Percentiles rank a stretch among this genome's conserved stretches.
phyloP scores from a whole-genome alignment of 2,329 filamentous ascomycete genomes.

The Neonectria sp. region DNA sequence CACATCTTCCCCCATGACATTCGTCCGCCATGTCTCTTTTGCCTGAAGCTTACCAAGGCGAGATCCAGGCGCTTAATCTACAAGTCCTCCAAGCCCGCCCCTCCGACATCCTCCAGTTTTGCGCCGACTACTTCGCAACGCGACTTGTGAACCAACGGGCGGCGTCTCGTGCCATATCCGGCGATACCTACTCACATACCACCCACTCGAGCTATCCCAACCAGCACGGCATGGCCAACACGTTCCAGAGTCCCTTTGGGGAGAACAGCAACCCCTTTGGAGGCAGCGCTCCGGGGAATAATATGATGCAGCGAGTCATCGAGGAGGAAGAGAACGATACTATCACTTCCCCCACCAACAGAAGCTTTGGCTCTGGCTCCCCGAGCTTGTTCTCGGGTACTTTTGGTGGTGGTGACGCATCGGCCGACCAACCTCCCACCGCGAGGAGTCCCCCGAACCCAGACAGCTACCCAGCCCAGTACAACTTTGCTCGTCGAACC shows the following conservation, averaged over 20 bases:
- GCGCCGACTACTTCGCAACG: conserved; percentile 76
- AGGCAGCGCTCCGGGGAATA: conserved; percentile 36
- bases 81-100: conserved; percentile 72
- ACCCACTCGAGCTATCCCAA: conserved; percentile 1
- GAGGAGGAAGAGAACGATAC: conserved; percentile 88
- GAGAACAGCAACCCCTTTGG: conserved; percentile 62
- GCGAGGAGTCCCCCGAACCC: conserved; percentile 67
- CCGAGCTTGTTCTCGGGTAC: conserved; percentile 60
- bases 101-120: conserved; percentile 78
- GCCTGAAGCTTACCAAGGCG: conserved; percentile 70
- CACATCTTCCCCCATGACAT: not conserved
- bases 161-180: conserved; percentile 25
- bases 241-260: conserved; percentile 82
- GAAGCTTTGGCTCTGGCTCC: conserved; percentile 66
- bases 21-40: conserved; percentile 60
- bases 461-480: conserved; percentile 89
- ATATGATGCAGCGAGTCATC: conserved; percentile 70
- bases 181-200: conserved; percentile 23
- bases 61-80: conserved; percentile 75
- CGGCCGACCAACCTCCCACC: conserved; percentile 62
- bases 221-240: conserved; percentile 75
- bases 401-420: conserved; percentile 69
- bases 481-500: conserved; percentile 92
- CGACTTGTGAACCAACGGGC: conserved; percentile 77
- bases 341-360: conserved; percentile 81